phyloP scores from a whole-genome alignment of 495 filamentous ascomycete genomes.

The Podospora pseudoanserina region DNA sequence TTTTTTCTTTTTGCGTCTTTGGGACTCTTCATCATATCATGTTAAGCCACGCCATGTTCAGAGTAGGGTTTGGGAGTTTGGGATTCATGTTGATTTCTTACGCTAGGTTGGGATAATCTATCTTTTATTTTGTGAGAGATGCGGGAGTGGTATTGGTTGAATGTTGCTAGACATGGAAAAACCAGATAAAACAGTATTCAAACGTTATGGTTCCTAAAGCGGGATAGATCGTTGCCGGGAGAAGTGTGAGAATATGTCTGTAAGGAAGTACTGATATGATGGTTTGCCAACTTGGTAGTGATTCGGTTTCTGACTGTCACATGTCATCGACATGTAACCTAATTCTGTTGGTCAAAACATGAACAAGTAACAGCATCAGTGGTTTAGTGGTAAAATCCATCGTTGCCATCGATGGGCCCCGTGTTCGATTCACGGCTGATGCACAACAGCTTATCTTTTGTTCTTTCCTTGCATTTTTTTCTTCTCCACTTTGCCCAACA shows the following conservation, averaged over 20 bases:
- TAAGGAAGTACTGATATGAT: too few species aligned
- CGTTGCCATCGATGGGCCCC: conserved; percentile 53
- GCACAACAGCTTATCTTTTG: neutral
- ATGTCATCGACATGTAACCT: neutral
- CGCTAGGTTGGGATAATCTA: neutral
- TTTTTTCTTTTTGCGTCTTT: neutral
- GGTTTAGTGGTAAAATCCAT: conserved; percentile 52
- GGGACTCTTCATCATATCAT: neutral
- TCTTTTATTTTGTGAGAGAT: neutral
- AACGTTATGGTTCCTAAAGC: neutral
- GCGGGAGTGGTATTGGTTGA: neutral
- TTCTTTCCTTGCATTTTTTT: neutral
- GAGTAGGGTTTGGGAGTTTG: neutral
- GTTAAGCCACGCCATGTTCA: neutral
- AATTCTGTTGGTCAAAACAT: neutral
- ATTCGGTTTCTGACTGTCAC: too few species aligned
- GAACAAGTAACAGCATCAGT: neutral
- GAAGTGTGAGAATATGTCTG: too few species aligned
- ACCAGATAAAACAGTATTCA: neutral
- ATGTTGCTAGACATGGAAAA: neutral
- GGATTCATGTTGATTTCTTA: neutral
- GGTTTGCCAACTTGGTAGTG: too few species aligned
- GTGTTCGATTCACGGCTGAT: conserved; percentile 51
- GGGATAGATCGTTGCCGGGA: too few species aligned
- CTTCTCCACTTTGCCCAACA: neutral